Evolutionary conservation across 2,329 filamentous ascomycete species (phyloP), one percentile per base, ranked within the genome.

Genomic region (Hymenoscyphus occultus): DNA sequence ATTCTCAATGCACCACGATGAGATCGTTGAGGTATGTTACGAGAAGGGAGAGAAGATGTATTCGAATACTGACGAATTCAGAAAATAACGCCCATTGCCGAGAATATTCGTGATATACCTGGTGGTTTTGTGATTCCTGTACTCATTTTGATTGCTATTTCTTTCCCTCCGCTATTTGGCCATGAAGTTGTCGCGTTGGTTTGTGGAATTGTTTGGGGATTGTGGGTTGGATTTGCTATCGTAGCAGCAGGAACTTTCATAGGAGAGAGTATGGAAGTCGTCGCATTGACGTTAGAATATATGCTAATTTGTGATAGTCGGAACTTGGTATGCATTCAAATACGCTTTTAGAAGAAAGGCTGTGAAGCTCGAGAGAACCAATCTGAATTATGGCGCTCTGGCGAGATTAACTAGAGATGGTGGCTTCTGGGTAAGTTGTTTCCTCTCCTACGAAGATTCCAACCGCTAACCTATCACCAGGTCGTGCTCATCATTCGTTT

Each of bases 281-380:
- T 62, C 28, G 16, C 60, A 67, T 54, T 16, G 9, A 39, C 6
- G 4, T n/a, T 14, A 54, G 16, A 14, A 22, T 22, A 39, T 14
- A 51, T 31, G 13, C 19, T 13, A 40, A 31, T 51, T 62, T 35
- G 63, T 28, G 13, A 39, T 39, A 71, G 69, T 70, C 28, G 76
- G 76, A 31, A 79, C 78, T 1, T 80, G 77, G 76, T 79, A 78
- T 64, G 77, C 77, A 0, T 80, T 80, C 69, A 77, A 76, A 63
- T 76, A 76, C 39, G 69, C 76, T 16, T 72, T 80, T 22, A 73
- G 76, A 31, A 71, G 66, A 3, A 77, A 75, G 63, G 77, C 77
- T 10, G 67, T 74, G 42, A 78, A 77, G 65, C 67, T 79, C 28
- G 78, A 80, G 71, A 73, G 75, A 56, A 78, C 77, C 1, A 79